Evolutionary conservation across 139 green algal species (phyloP).

Genomic region (Spirogloea muscicola): DNA sequence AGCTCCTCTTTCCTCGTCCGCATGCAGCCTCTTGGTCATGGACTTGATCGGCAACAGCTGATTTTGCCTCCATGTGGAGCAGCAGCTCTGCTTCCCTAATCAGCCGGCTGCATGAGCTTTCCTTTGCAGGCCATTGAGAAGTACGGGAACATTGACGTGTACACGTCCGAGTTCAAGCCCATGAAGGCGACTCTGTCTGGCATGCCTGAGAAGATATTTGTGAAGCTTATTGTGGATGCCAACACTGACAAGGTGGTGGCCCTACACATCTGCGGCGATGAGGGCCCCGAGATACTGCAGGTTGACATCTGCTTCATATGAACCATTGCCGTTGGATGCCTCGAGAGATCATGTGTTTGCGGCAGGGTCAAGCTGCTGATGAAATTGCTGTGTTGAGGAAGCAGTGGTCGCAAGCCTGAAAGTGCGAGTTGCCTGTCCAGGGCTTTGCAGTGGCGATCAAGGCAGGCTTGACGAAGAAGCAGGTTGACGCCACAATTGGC

Average conservation of each 20-base stretch:
- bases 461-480: conserved; percentile 79
- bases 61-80: too few species aligned
- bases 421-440: conserved; percentile 23
- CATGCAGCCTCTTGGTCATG: too few species aligned
- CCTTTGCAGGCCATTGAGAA: conserved; percentile 46
- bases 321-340: too few species aligned
- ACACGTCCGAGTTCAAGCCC: conserved; percentile 81
- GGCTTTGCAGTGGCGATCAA: conserved; percentile 92
- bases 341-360: too few species aligned
- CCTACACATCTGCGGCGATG: conserved; percentile 90
- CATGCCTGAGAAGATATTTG: conserved; percentile 36
- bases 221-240: conserved; percentile 82
- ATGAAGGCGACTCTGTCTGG: conserved; percentile 93
- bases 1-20: too few species aligned
- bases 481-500: conserved; percentile 87
- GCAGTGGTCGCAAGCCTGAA: too few species aligned
- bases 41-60: too few species aligned
- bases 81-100: too few species aligned
- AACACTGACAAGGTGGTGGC: conserved; percentile 70
- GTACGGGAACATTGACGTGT: conserved; percentile 80
- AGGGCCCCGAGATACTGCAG: conserved; percentile 94
- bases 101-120: too few species aligned
- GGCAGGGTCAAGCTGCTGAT: too few species aligned
- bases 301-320: too few species aligned
- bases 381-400: too few species aligned